phyloP scores from a whole-genome alignment of 2,329 filamentous ascomycete species.

The Ceratocystis destructans region DNA sequence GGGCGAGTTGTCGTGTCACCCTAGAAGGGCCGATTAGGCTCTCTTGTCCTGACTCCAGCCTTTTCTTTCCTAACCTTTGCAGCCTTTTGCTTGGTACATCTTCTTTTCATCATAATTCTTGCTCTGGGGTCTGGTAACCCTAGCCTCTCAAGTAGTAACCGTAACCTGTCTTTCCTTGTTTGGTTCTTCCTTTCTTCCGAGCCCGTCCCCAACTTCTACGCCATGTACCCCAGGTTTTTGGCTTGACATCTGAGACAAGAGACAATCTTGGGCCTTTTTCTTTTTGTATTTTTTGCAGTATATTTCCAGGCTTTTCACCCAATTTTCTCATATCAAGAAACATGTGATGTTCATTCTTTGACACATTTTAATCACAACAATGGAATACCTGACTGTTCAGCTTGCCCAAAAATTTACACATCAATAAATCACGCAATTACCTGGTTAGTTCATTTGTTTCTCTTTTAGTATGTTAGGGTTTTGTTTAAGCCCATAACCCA shows the following conservation, averaged over 20 bases:
- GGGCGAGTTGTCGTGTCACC: constrained; percentile 2
- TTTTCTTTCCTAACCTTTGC: background rate
- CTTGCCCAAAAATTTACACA: too few species aligned
- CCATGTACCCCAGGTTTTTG: constrained; percentile 4
- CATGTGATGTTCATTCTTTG: too few species aligned
- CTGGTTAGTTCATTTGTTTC: too few species aligned
- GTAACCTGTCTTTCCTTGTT: background rate
- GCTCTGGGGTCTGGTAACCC: background rate
- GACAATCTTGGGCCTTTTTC: background rate
- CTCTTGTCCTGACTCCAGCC: background rate
- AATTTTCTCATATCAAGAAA: too few species aligned
- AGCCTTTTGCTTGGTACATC: too few species aligned
- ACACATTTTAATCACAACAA: too few species aligned
- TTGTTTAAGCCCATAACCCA: too few species aligned
- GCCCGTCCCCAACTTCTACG: background rate
- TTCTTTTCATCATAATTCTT: background rate
- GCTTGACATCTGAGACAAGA: background rate
- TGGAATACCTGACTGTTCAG: too few species aligned
- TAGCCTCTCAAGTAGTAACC: background rate
- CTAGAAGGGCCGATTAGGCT: constrained; percentile 2
- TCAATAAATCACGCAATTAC: too few species aligned
- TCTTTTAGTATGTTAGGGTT: too few species aligned
- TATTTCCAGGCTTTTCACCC: too few species aligned
- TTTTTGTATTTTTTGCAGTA: background rate
- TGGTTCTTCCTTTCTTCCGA: constrained; percentile 3